phyloP scores from a whole-genome alignment of 495 filamentous ascomycete species.

The Podospora anserina region DNA sequence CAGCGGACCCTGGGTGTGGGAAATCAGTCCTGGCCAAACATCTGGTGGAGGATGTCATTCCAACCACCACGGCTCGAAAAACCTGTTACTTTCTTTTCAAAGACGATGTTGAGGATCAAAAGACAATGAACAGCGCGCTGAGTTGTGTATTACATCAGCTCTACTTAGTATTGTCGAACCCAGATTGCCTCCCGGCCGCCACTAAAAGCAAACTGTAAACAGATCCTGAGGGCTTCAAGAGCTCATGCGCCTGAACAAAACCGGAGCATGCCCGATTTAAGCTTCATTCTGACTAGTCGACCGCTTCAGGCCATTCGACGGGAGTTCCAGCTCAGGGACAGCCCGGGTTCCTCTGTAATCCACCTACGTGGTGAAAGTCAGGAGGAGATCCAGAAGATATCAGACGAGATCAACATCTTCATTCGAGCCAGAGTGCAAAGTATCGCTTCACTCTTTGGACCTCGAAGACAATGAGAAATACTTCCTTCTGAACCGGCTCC shows the following conservation, averaged over 20 bases:
- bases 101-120: conserved; percentile 48
- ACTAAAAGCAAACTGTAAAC: too few relatives aligned
- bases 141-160: conserved; percentile 50
- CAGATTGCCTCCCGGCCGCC: too few relatives aligned
- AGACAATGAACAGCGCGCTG: conserved; percentile 37
- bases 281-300: conserved; percentile 51
- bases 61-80: conserved; percentile 20
- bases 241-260: too few relatives aligned
- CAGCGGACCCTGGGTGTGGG: conserved; percentile 55
- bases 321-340: conserved; percentile 29
- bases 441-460: not conserved
- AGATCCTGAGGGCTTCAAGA: too few relatives aligned
- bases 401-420: conserved; percentile 17
- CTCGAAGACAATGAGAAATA: conserved; percentile 5
- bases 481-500: too few relatives aligned
- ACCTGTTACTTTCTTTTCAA: conserved; percentile 60
- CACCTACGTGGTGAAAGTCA: conserved; percentile 34
- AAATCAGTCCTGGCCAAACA: conserved; percentile 52
- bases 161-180: too few relatives aligned
- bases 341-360: conserved; percentile 30
- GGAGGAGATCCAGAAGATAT: conserved; percentile 13
- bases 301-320: conserved; percentile 42
- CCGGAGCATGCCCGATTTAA: conserved; percentile 21
- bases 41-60: conserved; percentile 40
- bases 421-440: conserved; percentile 7